These are phyloP conservation scores for Dactylorhiza incarnata DNA, from an alignment of 106 monocot species.

Conservation along the genomic window DNA sequence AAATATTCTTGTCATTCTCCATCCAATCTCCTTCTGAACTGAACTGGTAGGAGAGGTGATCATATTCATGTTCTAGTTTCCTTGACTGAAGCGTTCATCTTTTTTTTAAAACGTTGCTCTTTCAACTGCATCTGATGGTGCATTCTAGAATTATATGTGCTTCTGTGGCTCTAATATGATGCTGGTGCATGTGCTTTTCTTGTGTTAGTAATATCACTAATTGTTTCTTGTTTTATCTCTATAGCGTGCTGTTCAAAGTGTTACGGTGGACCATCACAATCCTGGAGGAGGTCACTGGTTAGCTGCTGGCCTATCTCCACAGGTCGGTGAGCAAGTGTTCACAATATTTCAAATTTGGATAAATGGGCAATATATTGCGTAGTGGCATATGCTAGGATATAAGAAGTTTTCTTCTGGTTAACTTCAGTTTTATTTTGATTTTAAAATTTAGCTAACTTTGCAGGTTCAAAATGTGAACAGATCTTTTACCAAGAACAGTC, in stretches of 20 bases:
- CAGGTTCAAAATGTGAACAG: conserved; percentile 62
- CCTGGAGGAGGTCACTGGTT: conserved; percentile 86
- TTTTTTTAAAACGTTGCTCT: neutral
- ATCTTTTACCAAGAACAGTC: conserved; percentile 38
- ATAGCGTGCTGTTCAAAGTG: conserved; percentile 61
- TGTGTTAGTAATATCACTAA: neutral
- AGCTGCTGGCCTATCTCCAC: conserved; percentile 89
- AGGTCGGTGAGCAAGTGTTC: conserved; percentile 33
- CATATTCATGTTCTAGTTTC: neutral
- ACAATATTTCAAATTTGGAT: neutral
- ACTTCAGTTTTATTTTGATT: conserved; percentile 3
- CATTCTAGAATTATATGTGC: neutral
- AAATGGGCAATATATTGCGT: neutral
- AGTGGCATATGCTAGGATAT: neutral
- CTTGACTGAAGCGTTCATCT: neutral
- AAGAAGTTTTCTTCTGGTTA: neutral
- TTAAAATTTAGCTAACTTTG: conserved; percentile 9
- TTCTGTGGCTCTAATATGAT: neutral
- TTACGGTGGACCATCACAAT: conserved; percentile 69
- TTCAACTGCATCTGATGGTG: neutral
- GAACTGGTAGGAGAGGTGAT: no score
- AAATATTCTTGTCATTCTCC: no score
- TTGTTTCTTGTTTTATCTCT: conserved; percentile 14
- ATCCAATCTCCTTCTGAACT: no score
- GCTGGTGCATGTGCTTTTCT: neutral